Base-by-base conservation (phyloP, 768 basidiomycete genomes). In the Lactarius indigo region DNA sequence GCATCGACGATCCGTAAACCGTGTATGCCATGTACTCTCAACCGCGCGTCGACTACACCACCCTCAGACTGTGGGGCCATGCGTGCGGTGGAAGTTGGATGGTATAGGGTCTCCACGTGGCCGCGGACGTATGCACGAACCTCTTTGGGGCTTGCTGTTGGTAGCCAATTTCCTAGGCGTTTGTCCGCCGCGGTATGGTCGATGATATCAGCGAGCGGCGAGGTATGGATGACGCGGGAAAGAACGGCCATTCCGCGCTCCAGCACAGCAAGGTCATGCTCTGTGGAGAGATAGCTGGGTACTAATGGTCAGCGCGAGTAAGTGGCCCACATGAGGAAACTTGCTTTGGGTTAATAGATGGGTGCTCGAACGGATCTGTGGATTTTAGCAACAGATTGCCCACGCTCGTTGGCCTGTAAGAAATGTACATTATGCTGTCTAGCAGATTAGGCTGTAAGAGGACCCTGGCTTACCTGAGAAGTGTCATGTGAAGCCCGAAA, bases 1-100 rank as follows among this genome's bases (percentile, higher is more conserved):
- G 81, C 82, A 68, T 85, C 84, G 20, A 75, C 82, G 17, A 85
- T 76, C 20, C 84, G 65, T 57, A 85, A 75, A 57, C 78, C 76
- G 60, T 72, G 70, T 5, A 77, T 70, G 5, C 83, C 84, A 47
- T 82, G 75, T 41, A 85, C 82, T 28, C 73, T 68, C 65, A 85
- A 65, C 59, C 74, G 69, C 30, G 82, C 41, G 56, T 84, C 82
- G 57, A 85, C 75, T 0, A 83, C 83, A 7, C 82, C 79, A 5
- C 74, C 77, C 26, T 78, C 74, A 44, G 56, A 71, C 37, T 64
- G 69, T 61, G 72, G 80, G 20, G 74, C 78, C 82, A 75, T 78
- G 70, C 72, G 76, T 71, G 73, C 81, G 65, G 80, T 78, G 63
- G 79, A 79, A 65, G 78, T 66, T 0, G 81, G 83, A 67, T 83